A percentile compares a stretch with the other conserved stretches of the same genome.
phyloP scores from a whole-genome alignment of 495 filamentous ascomycete species.

The Penicillium fimorum region DNA sequence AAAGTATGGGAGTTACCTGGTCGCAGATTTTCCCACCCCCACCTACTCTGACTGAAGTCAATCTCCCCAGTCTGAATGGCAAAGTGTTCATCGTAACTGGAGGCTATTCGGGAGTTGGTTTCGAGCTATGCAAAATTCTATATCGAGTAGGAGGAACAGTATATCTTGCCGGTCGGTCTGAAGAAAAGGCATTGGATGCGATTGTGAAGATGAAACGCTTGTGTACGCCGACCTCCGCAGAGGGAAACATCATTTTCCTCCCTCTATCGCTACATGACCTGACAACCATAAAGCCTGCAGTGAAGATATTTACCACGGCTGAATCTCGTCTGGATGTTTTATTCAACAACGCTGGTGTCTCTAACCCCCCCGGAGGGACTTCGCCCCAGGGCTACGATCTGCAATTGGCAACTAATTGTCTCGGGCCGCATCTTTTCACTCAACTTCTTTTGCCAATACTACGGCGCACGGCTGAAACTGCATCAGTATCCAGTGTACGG shows the following conservation, averaged over 20 bases:
- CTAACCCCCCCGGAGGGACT: conserved; percentile 26
- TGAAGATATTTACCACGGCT: conserved; percentile 34
- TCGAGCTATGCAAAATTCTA: conserved; percentile 40
- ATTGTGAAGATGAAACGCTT: conserved; percentile 34
- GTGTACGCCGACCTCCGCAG: neutral
- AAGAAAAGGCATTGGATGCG: conserved; percentile 31
- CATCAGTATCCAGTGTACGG: conserved; percentile 3
- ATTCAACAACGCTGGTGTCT: conserved; percentile 57
- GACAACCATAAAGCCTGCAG: conserved; percentile 46
- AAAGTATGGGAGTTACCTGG: neutral
- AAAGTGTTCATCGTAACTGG: conserved; percentile 45
- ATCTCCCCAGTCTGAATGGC: conserved; percentile 34
- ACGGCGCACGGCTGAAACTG: neutral
- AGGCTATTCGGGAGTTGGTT: conserved; percentile 41
- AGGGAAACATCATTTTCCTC: conserved; percentile 42
- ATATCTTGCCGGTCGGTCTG: conserved; percentile 46
- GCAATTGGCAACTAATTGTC: conserved; percentile 40
- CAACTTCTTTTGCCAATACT: conserved; percentile 30
- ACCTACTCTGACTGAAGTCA: conserved; percentile 29
- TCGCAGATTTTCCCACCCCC: conserved; percentile 36
- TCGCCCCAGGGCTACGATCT: conserved; percentile 40
- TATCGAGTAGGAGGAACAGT: conserved; percentile 40
- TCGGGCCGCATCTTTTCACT: conserved; percentile 36
- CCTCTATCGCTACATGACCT: conserved; percentile 50
- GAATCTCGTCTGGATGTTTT: conserved; percentile 52